These are phyloP conservation scores for Angomonas ambiguus DNA, from an alignment of 208 protist genomes.

Conservation along the genomic window DNA sequence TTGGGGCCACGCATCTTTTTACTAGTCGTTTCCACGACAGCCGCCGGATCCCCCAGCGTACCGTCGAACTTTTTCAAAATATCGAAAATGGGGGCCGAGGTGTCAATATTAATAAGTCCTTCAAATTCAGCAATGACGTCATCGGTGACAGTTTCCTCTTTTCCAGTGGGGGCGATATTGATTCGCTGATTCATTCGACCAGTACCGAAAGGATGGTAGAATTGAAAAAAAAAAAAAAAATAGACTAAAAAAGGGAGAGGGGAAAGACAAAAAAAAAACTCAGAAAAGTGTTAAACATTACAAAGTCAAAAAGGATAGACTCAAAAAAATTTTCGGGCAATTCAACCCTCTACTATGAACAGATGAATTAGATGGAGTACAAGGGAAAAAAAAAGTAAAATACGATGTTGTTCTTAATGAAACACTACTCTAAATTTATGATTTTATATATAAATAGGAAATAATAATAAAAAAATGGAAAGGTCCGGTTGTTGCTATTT, in stretches of 20 bases:
- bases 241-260: slow-evolving; percentile 3
- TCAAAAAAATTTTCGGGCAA: no score
- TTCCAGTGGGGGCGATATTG: neutral
- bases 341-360: no score
- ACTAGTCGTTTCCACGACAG: neutral
- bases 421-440: slow-evolving; percentile 1
- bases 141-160: slow-evolving; percentile 28
- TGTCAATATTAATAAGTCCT: neutral
- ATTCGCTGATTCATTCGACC: slow-evolving; percentile 15
- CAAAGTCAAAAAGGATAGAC: neutral
- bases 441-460: no score
- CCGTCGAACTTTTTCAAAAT: neutral
- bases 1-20: neutral
- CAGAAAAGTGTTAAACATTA: slow-evolving; percentile 2
- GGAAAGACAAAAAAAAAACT: slow-evolving; percentile 3
- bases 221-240: slow-evolving; percentile 11
- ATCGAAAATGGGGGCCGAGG: neutral
- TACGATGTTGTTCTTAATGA: neutral
- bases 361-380: no score
- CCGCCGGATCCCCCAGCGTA: neutral
- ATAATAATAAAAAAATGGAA: slow-evolving; percentile 4
- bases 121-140: slow-evolving; percentile 24
- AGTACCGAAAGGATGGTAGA: neutral
- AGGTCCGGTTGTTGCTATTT: neutral
- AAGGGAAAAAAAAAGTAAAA: neutral